Percentiles rank a stretch among this genome's conserved stretches.
These are phyloP conservation scores for Colletotrichum incanum DNA, from an alignment of 2,329 filamentous ascomycete genomes.

Conservation along the genomic window DNA sequence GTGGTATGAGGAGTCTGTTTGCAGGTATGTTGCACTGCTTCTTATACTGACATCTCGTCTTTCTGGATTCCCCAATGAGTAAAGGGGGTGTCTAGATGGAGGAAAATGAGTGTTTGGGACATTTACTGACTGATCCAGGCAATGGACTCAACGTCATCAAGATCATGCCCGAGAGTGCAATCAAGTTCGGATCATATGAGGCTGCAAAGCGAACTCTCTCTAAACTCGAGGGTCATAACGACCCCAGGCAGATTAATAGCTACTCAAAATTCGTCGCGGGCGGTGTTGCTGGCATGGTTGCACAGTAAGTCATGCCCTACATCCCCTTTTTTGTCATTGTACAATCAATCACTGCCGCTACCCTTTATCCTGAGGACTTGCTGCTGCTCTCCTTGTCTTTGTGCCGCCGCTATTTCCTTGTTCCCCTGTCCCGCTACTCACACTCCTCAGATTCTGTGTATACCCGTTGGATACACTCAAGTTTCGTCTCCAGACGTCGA, in stretches of 20 bases:
- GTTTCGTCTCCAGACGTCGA: constrained; percentile 92
- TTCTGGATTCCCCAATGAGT: not conserved
- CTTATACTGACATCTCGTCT: not conserved
- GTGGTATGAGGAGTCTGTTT: constrained; percentile 91
- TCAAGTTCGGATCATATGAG: constrained; percentile 98
- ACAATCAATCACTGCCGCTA: not conserved
- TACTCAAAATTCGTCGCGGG: constrained; percentile 93
- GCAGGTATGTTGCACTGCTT: constrained; percentile 76
- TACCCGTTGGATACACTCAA: constrained; percentile 93
- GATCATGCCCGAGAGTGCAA: constrained; percentile 98
- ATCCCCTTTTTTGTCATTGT: not conserved
- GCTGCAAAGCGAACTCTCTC: constrained; percentile 91
- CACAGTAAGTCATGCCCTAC: constrained; percentile 74
- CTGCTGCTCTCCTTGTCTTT: not conserved
- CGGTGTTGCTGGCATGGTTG: constrained; percentile 92
- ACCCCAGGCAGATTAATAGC: constrained; percentile 83
- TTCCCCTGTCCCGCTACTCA: constrained; percentile 44
- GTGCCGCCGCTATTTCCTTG: not conserved
- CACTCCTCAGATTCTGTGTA: constrained; percentile 79
- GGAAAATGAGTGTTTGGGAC: not conserved
- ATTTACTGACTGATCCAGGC: constrained; percentile 60
- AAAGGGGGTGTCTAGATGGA: not conserved
- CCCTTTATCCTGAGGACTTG: not conserved
- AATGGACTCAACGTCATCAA: constrained; percentile 98
- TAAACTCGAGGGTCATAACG: constrained; percentile 87